Base-by-base conservation (phyloP, 306 rosid genomes). In the Morella rubra region DNA sequence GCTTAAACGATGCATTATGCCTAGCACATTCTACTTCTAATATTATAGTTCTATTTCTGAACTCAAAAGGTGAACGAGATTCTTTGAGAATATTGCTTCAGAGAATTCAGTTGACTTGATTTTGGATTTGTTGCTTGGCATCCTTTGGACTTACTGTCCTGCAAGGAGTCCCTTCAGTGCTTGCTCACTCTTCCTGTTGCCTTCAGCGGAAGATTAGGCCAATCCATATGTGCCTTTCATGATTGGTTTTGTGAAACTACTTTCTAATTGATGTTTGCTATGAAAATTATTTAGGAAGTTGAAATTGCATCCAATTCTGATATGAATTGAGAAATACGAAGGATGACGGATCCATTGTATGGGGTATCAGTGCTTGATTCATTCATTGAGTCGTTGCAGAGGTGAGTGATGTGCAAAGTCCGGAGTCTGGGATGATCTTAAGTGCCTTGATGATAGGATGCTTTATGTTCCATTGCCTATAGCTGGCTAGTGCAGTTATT, bases 141-240 rank as follows among this genome's bases (percentile, higher is more conserved):
- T 45, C 24, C 44, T 74, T 68, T 58, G 51, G 47, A 45, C 69
- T 61, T 51, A 41, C 65, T 7, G 32, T 69, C 40, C 53, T 70
- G 50, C 44, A 27, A 71, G 44, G 44, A 32, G 60, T 76, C 71
- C 66, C 68, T 61, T 61, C 61, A 55, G 61, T 55, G 32, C 10
- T 55, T 55, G 13, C 61, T 7, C 27, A 32, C 32, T 65, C 13
- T 50, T 49, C 59, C 53, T 44, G 58, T 62, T 40, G 19, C 44
- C 16, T 52, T 18, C 32, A 55, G 32, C 10, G n/a, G n/a, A 55
- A 55, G 61, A 55, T 18, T 55, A 19, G 19, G 4, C 60, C 20
- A 55, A 55, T 19, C 19, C 3, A 7, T 55, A 55, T 55, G 19
- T 55, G 19, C 11, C 19, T 55, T 55, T 32, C 61, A 55, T 55